These are phyloP conservation scores for Pseudevernia furfuracea DNA, from an alignment of 495 filamentous ascomycete species.

Conservation along the genomic window DNA sequence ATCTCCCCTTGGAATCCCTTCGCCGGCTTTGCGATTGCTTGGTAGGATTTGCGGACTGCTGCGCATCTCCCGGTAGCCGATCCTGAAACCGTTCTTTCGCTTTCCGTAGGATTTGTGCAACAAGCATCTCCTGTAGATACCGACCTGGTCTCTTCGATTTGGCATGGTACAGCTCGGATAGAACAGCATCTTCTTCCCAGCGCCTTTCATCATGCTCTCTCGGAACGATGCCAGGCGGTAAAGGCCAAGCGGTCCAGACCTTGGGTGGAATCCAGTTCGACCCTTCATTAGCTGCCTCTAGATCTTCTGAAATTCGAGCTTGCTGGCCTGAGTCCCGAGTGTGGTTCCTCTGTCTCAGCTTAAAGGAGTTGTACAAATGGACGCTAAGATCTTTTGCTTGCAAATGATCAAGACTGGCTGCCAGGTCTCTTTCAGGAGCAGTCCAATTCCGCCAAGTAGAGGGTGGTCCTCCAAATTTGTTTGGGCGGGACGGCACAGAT, in stretches of 20 bases:
- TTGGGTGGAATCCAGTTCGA: conserved; percentile 41
- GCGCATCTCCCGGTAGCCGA: conserved; percentile 31
- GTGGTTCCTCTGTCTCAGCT: conserved; percentile 33
- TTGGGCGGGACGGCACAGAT: conserved; percentile 34
- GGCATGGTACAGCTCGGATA: background rate
- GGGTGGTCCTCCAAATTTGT: conserved; percentile 45
- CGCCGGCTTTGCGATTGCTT: background rate
- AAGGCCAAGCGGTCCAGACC: conserved; percentile 74
- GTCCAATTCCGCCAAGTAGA: conserved; percentile 57
- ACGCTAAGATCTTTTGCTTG: conserved; percentile 55
- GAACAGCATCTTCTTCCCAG: conserved; percentile 3
- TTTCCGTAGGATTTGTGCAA: conserved; percentile 50
- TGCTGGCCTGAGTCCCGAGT: conserved; percentile 27
- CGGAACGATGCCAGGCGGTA: conserved; percentile 48
- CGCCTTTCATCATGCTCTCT: conserved; percentile 8
- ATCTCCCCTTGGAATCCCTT: background rate
- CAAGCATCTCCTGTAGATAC: conserved; percentile 58
- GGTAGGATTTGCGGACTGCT: background rate
- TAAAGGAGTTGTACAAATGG: conserved; percentile 74
- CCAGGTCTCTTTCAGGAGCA: conserved; percentile 48
- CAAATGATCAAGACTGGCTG: conserved; percentile 48
- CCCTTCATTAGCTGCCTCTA: conserved; percentile 21
- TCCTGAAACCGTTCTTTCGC: conserved; percentile 55
- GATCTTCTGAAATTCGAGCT: conserved; percentile 1
- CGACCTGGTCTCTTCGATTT: conserved; percentile 38